phyloP scores from a whole-genome alignment of 331 rosid genomes.

The Pyracantha coccinea region DNA sequence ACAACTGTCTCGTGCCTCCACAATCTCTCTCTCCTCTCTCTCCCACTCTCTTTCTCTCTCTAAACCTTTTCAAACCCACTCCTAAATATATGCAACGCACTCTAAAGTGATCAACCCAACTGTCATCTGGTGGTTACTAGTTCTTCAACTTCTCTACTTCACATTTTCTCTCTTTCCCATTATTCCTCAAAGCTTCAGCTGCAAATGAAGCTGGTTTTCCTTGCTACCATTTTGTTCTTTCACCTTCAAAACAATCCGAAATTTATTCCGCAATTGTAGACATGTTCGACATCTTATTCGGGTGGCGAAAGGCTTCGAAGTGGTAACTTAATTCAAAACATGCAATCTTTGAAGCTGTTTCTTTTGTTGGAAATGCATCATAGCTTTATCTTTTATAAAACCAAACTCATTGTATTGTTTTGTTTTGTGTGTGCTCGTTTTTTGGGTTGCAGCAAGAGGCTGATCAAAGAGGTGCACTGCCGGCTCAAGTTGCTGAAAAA shows the following conservation, averaged over 20 bases:
- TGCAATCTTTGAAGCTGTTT: background rate
- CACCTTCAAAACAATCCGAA: constrained; percentile 10
- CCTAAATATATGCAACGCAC: background rate
- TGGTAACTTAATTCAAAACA: constrained; percentile 28
- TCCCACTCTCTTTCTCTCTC: constrained; percentile 10
- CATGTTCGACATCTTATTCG: constrained; percentile 69
- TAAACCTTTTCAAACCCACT: constrained; percentile 37
- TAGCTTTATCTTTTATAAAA: background rate
- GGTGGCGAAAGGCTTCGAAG: constrained; percentile 84
- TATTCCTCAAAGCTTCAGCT: background rate
- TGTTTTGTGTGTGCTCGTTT: background rate
- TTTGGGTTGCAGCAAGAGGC: constrained; percentile 43
- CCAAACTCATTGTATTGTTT: background rate
- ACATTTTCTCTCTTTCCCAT: background rate
- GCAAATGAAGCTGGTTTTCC: background rate
- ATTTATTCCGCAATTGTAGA: constrained; percentile 3
- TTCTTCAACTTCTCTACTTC: background rate
- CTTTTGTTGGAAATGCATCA: background rate
- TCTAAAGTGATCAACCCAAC: background rate
- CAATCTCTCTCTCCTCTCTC: background rate
- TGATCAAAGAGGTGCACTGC: constrained; percentile 42
- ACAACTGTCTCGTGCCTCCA: constrained; percentile 21
- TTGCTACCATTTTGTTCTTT: background rate
- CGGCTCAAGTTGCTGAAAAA: constrained; percentile 53
- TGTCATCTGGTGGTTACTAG: constrained; percentile 3